These are phyloP conservation scores for Scleroderma citrinum DNA, from an alignment of 768 basidiomycete species.

Conservation along the genomic window DNA sequence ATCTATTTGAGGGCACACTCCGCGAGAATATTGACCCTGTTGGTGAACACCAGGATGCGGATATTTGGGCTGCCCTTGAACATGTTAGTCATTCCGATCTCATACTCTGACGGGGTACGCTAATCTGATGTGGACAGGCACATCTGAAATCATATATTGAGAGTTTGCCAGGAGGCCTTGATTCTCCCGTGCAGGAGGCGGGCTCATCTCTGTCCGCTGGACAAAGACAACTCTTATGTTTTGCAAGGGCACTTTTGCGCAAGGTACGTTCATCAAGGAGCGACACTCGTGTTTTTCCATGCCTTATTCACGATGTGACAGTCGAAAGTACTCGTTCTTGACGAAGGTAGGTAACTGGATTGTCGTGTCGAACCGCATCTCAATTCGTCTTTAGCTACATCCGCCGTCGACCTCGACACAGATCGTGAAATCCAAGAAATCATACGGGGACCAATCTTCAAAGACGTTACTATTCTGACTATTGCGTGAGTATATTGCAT, in stretches of 20 bases:
- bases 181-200: constrained; percentile 70
- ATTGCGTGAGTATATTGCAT: constrained; percentile 56
- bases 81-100: constrained; percentile 35
- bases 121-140: constrained; percentile 33
- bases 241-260: constrained; percentile 76
- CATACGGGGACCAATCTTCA: constrained; percentile 73
- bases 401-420: constrained; percentile 86
- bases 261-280: constrained; percentile 39
- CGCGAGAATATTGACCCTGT: constrained; percentile 90
- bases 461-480: constrained; percentile 75
- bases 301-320: constrained; percentile 18
- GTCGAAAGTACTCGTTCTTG: constrained; percentile 87
- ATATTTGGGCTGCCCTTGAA: constrained; percentile 84
- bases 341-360: constrained; percentile 56
- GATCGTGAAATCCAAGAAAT: constrained; percentile 86
- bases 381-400: constrained; percentile 52
- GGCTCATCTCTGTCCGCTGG: constrained; percentile 81
- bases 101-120: neutral
- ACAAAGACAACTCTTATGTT: constrained; percentile 84
- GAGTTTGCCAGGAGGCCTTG: constrained; percentile 57
- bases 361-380: neutral
- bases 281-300: neutral
- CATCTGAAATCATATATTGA: constrained; percentile 68
- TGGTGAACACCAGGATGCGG: constrained; percentile 63
- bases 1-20: constrained; percentile 66